These are phyloP conservation scores for Claviceps pazoutovae DNA, from an alignment of 2,329 filamentous ascomycete species.

Conservation along the genomic window DNA sequence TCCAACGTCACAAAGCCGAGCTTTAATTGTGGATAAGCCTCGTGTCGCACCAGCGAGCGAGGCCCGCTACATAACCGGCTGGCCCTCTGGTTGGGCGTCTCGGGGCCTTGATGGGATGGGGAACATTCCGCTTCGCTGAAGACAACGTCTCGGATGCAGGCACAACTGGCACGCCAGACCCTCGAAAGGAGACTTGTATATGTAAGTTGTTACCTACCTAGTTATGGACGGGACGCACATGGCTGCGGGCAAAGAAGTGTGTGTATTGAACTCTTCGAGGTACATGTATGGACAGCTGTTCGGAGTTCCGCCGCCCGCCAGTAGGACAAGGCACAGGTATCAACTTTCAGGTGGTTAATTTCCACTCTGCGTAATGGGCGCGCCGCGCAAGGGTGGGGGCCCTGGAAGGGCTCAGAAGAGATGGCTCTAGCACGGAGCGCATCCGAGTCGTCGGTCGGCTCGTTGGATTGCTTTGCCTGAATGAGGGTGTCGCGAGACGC, in stretches of 20 bases:
- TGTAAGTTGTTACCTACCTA: too few relatives aligned
- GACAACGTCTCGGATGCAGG: too few relatives aligned
- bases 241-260: too few relatives aligned
- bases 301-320: background rate
- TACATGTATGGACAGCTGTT: too few relatives aligned
- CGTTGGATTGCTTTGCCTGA: background rate
- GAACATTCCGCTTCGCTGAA: background rate
- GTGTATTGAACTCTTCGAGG: too few relatives aligned
- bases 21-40: background rate
- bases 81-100: background rate
- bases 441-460: background rate
- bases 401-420: background rate
- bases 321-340: background rate
- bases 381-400: background rate
- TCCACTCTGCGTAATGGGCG: background rate
- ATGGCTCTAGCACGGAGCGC: background rate
- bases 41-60: slow-evolving; percentile 2
- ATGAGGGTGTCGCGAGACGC: too few relatives aligned
- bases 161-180: too few relatives aligned
- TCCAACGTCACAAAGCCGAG: background rate
- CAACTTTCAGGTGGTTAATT: background rate
- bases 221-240: too few relatives aligned
- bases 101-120: background rate
- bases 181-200: too few relatives aligned
- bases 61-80: background rate